These are phyloP conservation scores for Didymella sp. DNA, from an alignment of 2,329 filamentous ascomycete genomes.

Conservation along the genomic window DNA sequence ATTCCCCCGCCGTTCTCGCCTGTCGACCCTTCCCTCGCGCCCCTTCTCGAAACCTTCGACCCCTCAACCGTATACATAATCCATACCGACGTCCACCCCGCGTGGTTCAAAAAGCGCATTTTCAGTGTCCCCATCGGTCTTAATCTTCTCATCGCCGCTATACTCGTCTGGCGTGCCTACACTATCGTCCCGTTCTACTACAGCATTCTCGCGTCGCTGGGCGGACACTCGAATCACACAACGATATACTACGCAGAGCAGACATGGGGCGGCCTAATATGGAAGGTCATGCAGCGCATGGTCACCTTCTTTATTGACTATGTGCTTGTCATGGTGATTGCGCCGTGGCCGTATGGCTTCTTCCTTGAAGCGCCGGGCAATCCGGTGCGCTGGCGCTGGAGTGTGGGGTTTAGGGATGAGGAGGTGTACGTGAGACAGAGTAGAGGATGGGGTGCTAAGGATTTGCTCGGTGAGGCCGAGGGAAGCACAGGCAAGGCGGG, in stretches of 20 bases:
- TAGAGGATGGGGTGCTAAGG: constrained; percentile 70
- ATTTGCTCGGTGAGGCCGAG: constrained; percentile 59
- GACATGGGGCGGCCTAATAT: constrained; percentile 63
- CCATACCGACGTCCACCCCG: constrained; percentile 77
- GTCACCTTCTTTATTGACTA: constrained; percentile 78
- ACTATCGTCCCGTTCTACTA: constrained; percentile 76
- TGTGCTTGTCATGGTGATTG: constrained; percentile 53
- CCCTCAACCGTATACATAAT: constrained; percentile 79
- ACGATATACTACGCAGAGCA: constrained; percentile 64
- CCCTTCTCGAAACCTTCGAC: constrained; percentile 72
- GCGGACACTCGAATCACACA: constrained; percentile 71
- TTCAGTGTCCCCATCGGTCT: constrained; percentile 80
- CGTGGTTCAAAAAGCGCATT: constrained; percentile 78
- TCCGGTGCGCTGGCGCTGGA: constrained; percentile 76
- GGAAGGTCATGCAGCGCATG: constrained; percentile 66
- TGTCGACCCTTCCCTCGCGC: constrained; percentile 67
- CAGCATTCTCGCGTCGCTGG: constrained; percentile 66
- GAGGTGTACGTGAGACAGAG: constrained; percentile 85
- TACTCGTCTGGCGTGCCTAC: constrained; percentile 74
- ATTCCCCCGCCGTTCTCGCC: constrained; percentile 39
- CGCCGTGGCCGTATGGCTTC: constrained; percentile 57
- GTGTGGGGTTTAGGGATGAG: constrained; percentile 75
- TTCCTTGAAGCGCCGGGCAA: constrained; percentile 68
- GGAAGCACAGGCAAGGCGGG: constrained; percentile 57
- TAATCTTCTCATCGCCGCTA: constrained; percentile 70